Conservation (phyloP, 306 rosid species). For the Gastrolobium villosum region DNA sequence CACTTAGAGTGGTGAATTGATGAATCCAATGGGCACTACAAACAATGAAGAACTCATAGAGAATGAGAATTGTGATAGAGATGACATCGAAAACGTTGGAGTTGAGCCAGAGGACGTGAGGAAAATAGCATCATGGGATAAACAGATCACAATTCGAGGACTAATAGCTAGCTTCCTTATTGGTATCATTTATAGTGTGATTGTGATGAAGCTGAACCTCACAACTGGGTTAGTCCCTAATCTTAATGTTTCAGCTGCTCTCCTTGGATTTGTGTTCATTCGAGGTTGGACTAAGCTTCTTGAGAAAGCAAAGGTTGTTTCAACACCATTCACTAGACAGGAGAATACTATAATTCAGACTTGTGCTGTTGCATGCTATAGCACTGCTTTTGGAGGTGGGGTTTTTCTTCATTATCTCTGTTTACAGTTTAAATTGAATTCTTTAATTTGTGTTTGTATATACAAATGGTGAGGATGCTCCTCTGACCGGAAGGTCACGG, state of each 20-base stretch:
- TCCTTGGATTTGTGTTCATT: constrained; percentile 85
- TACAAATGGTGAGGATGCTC: background rate
- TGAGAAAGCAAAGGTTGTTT: constrained; percentile 73
- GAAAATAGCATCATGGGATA: constrained; percentile 70
- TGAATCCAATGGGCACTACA: constrained; percentile 51
- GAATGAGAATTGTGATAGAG: constrained; percentile 55
- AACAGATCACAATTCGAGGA: constrained; percentile 79
- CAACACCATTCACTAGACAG: constrained; percentile 85
- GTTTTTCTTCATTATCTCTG: constrained; percentile 3
- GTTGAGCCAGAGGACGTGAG: constrained; percentile 57
- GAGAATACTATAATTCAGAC: constrained; percentile 93
- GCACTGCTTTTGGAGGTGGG: constrained; percentile 83
- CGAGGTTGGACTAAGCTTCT: constrained; percentile 77
- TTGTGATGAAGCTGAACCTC: constrained; percentile 86
- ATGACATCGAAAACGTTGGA: constrained; percentile 53
- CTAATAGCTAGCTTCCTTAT: constrained; percentile 67
- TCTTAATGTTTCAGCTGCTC: constrained; percentile 94
- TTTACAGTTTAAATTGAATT: background rate
- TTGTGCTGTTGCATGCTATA: constrained; percentile 94
- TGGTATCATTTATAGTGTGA: constrained; percentile 78
- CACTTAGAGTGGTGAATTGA: constrained; percentile 9
- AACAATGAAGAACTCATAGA: constrained; percentile 55
- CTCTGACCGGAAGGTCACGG: too few relatives aligned
- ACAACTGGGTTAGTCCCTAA: constrained; percentile 91
- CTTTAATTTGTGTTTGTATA: background rate